These are phyloP conservation scores for Pleurozium schreberi DNA, from an alignment of 225 moss, liverwort and hornwort species.

Conservation along the genomic window DNA sequence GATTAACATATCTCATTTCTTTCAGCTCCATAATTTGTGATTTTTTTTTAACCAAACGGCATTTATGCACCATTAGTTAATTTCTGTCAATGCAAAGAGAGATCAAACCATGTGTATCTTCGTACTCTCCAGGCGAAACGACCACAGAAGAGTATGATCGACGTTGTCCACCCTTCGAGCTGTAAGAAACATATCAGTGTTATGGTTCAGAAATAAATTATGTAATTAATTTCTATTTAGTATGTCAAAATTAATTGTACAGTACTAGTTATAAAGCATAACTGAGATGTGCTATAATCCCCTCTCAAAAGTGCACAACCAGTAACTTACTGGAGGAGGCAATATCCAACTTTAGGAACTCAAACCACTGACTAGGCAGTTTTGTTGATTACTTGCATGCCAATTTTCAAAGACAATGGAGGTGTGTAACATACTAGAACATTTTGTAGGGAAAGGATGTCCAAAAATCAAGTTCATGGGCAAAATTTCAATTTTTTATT, in stretches of 20 bases:
- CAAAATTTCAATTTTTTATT: no score
- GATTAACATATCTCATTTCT: no score
- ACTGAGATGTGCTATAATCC: neutral
- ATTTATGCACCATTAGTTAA: neutral
- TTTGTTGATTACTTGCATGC: no score
- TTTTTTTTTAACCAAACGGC: neutral
- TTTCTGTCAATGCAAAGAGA: neutral
- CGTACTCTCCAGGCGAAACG: neutral
- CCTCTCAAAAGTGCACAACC: neutral
- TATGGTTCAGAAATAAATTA: no score
- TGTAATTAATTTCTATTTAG: neutral
- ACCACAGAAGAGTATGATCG: constrained; percentile 1
- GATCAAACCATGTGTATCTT: neutral
- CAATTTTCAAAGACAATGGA: neutral
- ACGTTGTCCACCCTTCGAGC: neutral
- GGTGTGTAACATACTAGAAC: no score
- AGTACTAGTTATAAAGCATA: neutral
- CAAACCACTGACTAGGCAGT: neutral
- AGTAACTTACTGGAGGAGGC: neutral
- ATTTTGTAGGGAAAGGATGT: no score
- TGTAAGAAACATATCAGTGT: neutral
- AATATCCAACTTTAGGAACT: neutral
- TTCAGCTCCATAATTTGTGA: neutral
- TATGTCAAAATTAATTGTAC: neutral
- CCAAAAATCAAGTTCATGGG: no score